Percentiles rank a stretch among this genome's conserved stretches.
Conservation (phyloP, 2,329 filamentous ascomycete genomes). For the Rachicladosporium sp. region DNA sequence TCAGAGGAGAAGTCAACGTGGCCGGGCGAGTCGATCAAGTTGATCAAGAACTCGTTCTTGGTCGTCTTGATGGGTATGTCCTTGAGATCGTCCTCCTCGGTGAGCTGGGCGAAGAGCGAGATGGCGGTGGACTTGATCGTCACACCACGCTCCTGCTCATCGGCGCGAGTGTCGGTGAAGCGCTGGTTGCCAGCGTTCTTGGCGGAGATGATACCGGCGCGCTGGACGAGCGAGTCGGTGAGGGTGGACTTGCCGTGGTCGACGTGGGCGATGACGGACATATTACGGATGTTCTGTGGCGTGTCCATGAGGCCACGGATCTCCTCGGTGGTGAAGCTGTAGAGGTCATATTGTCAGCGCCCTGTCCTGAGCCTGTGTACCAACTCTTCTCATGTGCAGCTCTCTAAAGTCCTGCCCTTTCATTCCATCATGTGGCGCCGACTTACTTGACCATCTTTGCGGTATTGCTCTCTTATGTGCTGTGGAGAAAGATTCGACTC, state of each 20-base stretch:
- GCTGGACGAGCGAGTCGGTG: conserved; percentile 97
- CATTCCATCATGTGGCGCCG: conserved; percentile 1
- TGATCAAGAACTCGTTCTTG: conserved; percentile 97
- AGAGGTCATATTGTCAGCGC: conserved; percentile 38
- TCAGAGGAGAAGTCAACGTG: conserved; percentile 99
- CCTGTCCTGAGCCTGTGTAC: background rate
- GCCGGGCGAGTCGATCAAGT: conserved; percentile 98
- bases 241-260: conserved; percentile 99
- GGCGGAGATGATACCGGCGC: conserved; percentile 98
- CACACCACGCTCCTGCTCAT: conserved; percentile 99
- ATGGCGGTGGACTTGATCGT: conserved; percentile 99
- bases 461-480: conserved; percentile 43
- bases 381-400: background rate
- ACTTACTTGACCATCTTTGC: conserved; percentile 99
- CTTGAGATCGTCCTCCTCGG: conserved; percentile 76
- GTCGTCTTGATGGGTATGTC: conserved; percentile 83
- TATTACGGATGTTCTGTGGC: conserved; percentile 72
- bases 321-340: conserved; percentile 95
- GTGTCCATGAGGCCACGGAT: conserved; percentile 63
- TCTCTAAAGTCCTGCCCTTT: conserved; percentile 1
- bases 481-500: conserved; percentile 13
- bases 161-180: conserved; percentile 91
- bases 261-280: conserved; percentile 99
- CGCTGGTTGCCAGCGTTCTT: conserved; percentile 92
- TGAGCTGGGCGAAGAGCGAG: conserved; percentile 83